phyloP scores from a whole-genome alignment of 2,329 filamentous ascomycete genomes.

The Colletotrichum eleusines region DNA sequence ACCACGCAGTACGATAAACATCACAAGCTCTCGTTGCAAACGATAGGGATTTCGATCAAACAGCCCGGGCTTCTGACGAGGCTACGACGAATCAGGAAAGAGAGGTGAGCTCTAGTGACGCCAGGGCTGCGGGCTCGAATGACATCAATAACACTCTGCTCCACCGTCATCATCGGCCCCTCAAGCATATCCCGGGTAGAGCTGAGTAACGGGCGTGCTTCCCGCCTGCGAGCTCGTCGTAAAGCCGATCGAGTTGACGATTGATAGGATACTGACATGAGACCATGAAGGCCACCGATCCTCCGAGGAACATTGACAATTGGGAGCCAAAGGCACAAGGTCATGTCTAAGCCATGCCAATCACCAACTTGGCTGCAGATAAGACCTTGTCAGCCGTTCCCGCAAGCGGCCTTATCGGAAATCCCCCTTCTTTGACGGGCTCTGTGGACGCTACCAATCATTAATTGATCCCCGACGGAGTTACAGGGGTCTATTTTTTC shows the following conservation, averaged over 20 bases:
- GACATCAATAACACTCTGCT: conserved; percentile 24
- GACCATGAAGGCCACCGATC: neutral
- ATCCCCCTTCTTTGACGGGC: too few species aligned
- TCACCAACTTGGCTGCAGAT: neutral
- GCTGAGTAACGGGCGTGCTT: neutral
- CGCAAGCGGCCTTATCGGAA: conserved; percentile 4
- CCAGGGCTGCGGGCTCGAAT: neutral
- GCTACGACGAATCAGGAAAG: neutral
- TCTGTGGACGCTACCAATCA: conserved; percentile 8
- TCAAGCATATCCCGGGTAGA: neutral
- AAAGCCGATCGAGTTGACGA: neutral
- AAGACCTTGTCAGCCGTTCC: conserved; percentile 1
- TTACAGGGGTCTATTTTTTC: conserved; percentile 16
- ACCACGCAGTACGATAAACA: neutral
- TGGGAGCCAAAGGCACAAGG: too few species aligned
- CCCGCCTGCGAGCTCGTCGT: neutral
- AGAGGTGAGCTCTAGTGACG: neutral
- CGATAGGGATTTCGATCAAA: neutral
- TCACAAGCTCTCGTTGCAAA: neutral
- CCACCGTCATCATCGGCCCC: neutral
- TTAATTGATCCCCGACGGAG: conserved; percentile 15
- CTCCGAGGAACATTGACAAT: neutral
- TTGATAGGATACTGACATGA: neutral
- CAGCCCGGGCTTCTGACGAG: too few species aligned
- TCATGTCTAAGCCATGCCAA: neutral